A percentile compares a stretch with the other conserved stretches of the same genome.
Conservation (phyloP, 1,284 basidiomycete species). For the Athelia sp. region DNA sequence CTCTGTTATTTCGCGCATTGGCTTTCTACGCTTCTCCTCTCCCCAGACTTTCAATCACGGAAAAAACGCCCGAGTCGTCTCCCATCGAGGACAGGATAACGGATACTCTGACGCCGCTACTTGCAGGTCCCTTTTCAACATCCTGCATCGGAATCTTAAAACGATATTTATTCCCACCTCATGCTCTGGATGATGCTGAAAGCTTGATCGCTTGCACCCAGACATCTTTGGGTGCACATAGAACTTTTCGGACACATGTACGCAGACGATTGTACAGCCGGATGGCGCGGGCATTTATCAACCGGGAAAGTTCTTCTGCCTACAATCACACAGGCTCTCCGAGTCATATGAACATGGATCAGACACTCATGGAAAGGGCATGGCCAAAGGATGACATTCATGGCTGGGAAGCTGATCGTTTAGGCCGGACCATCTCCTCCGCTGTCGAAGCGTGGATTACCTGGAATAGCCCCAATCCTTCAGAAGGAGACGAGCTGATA, state of each 20-base stretch:
- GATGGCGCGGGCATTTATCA: conserved; percentile 61
- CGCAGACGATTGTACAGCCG: conserved; percentile 54
- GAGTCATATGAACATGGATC: conserved; percentile 50
- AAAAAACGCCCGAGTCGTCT: conserved; percentile 30
- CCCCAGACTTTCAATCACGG: conserved; percentile 52
- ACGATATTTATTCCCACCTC: conserved; percentile 36
- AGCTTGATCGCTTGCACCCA: conserved; percentile 26
- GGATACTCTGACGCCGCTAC: conserved; percentile 48
- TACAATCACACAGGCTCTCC: conserved; percentile 59
- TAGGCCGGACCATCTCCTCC: conserved; percentile 47
- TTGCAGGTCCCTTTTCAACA: conserved; percentile 59
- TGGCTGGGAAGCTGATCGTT: conserved; percentile 57
- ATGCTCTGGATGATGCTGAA: conserved; percentile 9
- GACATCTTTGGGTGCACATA: conserved; percentile 59
- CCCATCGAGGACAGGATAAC: conserved; percentile 52
- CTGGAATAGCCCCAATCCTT: conserved; percentile 21
- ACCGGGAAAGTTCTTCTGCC: conserved; percentile 41
- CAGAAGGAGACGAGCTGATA: conserved; percentile 16
- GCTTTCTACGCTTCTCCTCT: conserved; percentile 59
- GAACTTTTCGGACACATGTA: conserved; percentile 61
- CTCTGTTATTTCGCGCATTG: conserved; percentile 64
- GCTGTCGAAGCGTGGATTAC: conserved; percentile 56
- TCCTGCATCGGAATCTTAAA: conserved; percentile 60
- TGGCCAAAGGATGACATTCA: conserved; percentile 61
- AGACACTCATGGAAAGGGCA: conserved; percentile 61